A percentile compares a stretch with the other conserved stretches of the same genome.
Evolutionary conservation across 2,329 filamentous ascomycete genomes (phyloP).

Genomic region (Epichloe gansuensis): DNA sequence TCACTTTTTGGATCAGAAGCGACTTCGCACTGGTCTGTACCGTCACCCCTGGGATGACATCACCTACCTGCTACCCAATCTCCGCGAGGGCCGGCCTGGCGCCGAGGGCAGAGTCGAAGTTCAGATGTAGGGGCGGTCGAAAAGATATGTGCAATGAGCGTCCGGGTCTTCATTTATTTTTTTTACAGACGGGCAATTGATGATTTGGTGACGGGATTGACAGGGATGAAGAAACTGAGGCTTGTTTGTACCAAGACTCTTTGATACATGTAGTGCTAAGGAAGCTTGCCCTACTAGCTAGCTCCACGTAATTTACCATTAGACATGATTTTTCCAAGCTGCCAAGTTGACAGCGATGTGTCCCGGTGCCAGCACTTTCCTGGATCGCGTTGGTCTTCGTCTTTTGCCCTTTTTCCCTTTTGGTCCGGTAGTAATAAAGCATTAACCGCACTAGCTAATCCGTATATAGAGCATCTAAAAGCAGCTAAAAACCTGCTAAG

Average conservation of each 20-base stretch:
- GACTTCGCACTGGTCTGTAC: conserved; percentile 95
- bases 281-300: conserved; percentile 13
- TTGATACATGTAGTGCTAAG: conserved; percentile 22
- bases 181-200: conserved; percentile 17
- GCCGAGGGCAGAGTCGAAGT: conserved; percentile 85
- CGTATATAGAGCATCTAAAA: too few species aligned
- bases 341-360: neutral
- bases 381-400: neutral
- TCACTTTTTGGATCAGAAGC: conserved; percentile 99
- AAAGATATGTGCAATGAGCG: conserved; percentile 10
- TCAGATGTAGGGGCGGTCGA: conserved; percentile 42
- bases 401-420: neutral
- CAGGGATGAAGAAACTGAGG: neutral
- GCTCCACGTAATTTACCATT: conserved; percentile 9
- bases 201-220: conserved; percentile 15
- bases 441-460: too few species aligned
- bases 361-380: neutral
- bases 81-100: conserved; percentile 58
- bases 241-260: conserved; percentile 5
- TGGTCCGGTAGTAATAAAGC: neutral
- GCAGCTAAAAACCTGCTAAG: too few species aligned
- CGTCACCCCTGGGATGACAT: conserved; percentile 99
- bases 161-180: conserved; percentile 13
- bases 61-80: conserved; percentile 79
- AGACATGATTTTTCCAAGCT: conserved; percentile 14